Evolutionary conservation across 2,329 filamentous ascomycete genomes (phyloP).

Genomic region (Colletotrichum melonis): DNA sequence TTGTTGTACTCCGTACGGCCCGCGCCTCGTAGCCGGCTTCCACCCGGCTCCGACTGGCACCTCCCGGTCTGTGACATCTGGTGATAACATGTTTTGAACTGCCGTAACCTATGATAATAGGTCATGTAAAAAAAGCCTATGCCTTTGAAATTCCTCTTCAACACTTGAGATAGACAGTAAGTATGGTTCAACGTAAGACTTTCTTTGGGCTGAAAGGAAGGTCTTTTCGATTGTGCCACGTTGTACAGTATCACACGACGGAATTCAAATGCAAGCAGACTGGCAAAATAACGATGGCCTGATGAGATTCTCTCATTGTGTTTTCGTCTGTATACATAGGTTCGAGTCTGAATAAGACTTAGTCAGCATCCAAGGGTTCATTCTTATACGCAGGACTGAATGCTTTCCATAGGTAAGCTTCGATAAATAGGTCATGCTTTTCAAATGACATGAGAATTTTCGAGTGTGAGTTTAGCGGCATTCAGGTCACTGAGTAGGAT

Average conservation of each 20-base stretch:
- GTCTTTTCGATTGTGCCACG: too few relatives aligned
- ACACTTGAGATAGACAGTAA: too few relatives aligned
- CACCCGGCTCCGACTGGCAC: slow-evolving; percentile 24
- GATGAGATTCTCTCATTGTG: background rate
- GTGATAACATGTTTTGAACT: background rate
- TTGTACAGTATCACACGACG: too few relatives aligned
- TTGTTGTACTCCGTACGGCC: slow-evolving; percentile 4
- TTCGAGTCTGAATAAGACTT: background rate
- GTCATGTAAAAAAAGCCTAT: background rate
- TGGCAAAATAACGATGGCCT: background rate
- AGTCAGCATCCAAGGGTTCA: background rate
- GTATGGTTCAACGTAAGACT: too few relatives aligned
- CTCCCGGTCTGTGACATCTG: slow-evolving; percentile 3
- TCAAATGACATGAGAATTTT: too few relatives aligned
- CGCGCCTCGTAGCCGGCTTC: slow-evolving; percentile 18
- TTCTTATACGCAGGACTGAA: background rate
- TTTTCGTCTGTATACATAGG: background rate
- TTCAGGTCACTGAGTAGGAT: too few relatives aligned
- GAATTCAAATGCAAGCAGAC: background rate
- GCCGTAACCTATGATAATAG: background rate
- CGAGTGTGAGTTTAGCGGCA: too few relatives aligned
- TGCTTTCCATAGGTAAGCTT: background rate
- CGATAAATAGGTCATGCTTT: background rate
- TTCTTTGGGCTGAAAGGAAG: too few relatives aligned
- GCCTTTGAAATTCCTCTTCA: background rate